Percentiles rank a stretch among this genome's conserved stretches.
Evolutionary conservation across 768 basidiomycete genomes (phyloP).

Genomic region (Suillus bovinus): DNA sequence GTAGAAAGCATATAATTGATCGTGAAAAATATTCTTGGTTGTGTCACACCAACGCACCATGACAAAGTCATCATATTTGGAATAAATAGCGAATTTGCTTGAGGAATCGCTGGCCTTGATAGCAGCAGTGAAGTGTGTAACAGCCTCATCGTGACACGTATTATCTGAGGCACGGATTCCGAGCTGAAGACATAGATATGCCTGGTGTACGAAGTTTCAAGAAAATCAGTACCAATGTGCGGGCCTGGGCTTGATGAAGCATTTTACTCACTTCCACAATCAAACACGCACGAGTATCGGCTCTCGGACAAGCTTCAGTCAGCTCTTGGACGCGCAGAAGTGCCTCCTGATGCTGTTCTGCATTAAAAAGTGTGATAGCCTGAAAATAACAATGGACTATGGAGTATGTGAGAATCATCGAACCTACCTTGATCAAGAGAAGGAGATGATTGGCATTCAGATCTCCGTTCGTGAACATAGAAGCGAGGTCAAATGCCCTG

Average conservation of each 20-base stretch:
- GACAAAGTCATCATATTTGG: not conserved
- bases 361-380: not conserved
- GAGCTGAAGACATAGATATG: not conserved
- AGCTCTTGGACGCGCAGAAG: not conserved
- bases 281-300: not conserved
- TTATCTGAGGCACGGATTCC: not conserved
- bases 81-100: not conserved
- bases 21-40: too few relatives aligned
- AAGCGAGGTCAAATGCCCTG: not conserved
- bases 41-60: not conserved
- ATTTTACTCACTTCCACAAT: not conserved
- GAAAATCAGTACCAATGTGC: not conserved
- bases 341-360: not conserved
- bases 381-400: not conserved
- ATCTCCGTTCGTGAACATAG: not conserved
- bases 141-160: not conserved
- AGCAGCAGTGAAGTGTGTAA: not conserved
- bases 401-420: not conserved
- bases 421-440: not conserved
- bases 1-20: too few relatives aligned
- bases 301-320: not conserved
- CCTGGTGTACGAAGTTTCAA: not conserved
- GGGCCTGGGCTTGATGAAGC: not conserved
- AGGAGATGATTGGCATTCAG: not conserved
- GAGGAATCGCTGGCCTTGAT: not conserved